Conservation (phyloP, 116 monocot genomes). For the Posidonia oceanica region DNA sequence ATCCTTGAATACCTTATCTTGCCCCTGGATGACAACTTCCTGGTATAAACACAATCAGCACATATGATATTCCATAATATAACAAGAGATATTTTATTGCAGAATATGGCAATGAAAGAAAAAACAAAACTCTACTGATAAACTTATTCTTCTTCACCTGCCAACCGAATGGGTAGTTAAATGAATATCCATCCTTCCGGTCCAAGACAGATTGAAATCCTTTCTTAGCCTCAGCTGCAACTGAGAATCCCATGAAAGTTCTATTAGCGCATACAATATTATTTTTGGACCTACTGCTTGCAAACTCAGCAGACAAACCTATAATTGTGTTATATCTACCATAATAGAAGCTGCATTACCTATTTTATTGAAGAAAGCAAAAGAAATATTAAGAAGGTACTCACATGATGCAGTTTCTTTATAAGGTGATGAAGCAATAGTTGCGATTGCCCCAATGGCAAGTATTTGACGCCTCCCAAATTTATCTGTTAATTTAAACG, state of each 20-base stretch:
- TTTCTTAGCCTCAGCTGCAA: conserved; percentile 85
- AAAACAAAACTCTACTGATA: not conserved
- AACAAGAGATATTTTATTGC: not conserved
- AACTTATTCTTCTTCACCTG: conserved; percentile 28
- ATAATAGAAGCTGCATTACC: not conserved
- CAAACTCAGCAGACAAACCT: not conserved
- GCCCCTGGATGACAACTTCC: conserved; percentile 83
- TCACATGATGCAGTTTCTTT: conserved; percentile 55
- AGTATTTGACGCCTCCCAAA: conserved; percentile 17
- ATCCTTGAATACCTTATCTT: conserved; percentile 98
- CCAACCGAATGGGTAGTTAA: conserved; percentile 96
- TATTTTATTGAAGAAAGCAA: conserved; percentile 6
- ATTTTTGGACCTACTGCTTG: conserved; percentile 8
- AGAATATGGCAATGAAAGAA: not conserved
- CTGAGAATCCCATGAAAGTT: conserved; percentile 43
- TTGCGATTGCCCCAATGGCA: conserved; percentile 15
- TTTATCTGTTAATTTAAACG: conserved; percentile 11
- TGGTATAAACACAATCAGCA: conserved; percentile 21
- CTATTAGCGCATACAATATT: conserved; percentile 32
- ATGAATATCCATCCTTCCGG: conserved; percentile 76
- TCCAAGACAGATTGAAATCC: conserved; percentile 72
- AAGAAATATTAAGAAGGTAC: conserved; percentile 1
- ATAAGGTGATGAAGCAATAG: conserved; percentile 23
- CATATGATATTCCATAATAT: not conserved
- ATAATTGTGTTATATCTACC: not conserved